phyloP scores from a whole-genome alignment of 2,329 filamentous ascomycete genomes.

The Arthrocladium fulminans region DNA sequence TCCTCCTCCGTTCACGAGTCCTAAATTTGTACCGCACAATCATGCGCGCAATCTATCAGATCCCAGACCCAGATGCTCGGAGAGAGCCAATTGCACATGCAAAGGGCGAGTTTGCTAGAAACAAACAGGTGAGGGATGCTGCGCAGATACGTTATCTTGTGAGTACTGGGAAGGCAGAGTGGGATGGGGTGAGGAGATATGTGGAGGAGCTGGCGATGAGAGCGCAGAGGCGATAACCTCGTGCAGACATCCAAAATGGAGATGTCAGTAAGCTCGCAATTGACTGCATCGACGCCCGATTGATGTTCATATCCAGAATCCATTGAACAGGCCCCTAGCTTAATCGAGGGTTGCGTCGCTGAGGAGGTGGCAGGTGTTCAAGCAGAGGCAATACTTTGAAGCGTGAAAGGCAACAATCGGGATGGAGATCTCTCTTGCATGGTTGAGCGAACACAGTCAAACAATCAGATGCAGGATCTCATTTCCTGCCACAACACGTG shows the following conservation, averaged over 20 bases:
- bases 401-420: no score
- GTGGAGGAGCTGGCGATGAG: slow-evolving; percentile 35
- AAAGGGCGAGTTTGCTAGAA: slow-evolving; percentile 36
- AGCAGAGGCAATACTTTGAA: no score
- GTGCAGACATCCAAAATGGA: background rate
- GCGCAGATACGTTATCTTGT: slow-evolving; percentile 38
- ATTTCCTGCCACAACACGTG: background rate
- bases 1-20: slow-evolving; percentile 36
- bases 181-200: slow-evolving; percentile 39
- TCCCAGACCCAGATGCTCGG: slow-evolving; percentile 27
- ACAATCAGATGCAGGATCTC: background rate
- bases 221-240: background rate
- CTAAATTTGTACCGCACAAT: slow-evolving; percentile 38
- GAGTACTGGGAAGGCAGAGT: slow-evolving; percentile 40
- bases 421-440: background rate
- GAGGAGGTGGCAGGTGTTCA: no score
- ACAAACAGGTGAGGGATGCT: slow-evolving; percentile 35
- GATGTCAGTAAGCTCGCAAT: background rate
- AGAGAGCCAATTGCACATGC: slow-evolving; percentile 36
- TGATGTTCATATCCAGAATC: no score
- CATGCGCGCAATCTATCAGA: slow-evolving; percentile 33
- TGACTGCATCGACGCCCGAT: background rate
- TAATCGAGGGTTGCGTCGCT: no score
- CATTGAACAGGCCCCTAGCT: no score
- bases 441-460: background rate